Evolutionary conservation across 805 yeast species (phyloP), one percentile per base, ranked within the genome.

Genomic region (Schizosaccharomyces cryophilus): DNA sequence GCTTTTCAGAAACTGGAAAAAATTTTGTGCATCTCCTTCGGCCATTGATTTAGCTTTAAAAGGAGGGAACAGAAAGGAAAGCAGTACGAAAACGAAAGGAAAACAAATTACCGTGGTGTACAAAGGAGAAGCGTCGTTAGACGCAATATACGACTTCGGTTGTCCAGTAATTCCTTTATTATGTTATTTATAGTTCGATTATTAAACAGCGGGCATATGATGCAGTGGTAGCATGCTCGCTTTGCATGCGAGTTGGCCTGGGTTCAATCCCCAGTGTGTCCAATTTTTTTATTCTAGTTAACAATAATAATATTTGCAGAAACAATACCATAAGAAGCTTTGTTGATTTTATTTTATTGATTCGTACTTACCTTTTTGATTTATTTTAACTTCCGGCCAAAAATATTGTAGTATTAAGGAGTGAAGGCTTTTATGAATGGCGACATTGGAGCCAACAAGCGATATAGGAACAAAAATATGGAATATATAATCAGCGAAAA

Each of bases 171-270:
- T 1, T 35, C 9, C 26, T 17, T 19, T 13, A 45, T 45, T 1
- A 15, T 15, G 21, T 7, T 6, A 9, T 42, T 19, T 19, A 11
- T 45, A 45, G 9, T 3, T 1, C 11, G 13, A 24, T 45, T 15
- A n/a, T n/a, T 17, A n/a, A 11, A 45, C 1, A 19, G 35, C 31
- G 56, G 56, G 56, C 56, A 51, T 51, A 29, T 51, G 56, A 51
- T 51, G 56, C 56, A 51, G 56, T 51, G 56, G 56, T 51, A 51
- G 56, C 56, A 51, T 51, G 56, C 56, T 51, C 56, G 56, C 56
- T 51, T 51, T 51, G 56, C 56, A 51, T 51, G 56, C 56, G 56
- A 51, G 56, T 51, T 29, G 56, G 21, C 56, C 56, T 51, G 56
- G 56, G 56, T 51, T 51, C 56, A 51, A 51, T 51, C 56, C 56